Evolutionary conservation across 495 filamentous ascomycete genomes (phyloP), one percentile per base, ranked within the genome.

Genomic region (Hypoxylon trugodes): DNA sequence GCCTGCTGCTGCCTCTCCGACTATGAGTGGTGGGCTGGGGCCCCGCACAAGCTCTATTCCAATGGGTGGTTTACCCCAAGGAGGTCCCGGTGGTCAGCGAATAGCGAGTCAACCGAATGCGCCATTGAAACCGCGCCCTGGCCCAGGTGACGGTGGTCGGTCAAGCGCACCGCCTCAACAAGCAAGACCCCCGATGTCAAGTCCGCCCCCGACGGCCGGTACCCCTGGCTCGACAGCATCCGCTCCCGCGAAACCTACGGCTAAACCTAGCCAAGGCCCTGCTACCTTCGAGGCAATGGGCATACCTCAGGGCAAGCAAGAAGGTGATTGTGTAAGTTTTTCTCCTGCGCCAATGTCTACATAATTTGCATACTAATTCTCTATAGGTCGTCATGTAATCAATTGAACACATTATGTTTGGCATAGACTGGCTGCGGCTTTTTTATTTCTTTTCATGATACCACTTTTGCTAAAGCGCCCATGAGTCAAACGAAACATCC

Each of bases 211-310:
- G 3, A 47, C 46, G 19, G 40, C 66, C 13, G 55, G 54, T 18
- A 73, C 72, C 1, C 61, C 61, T 0, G 38, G 38, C n/a, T 63
- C 68, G 0, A 40, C 62, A 7, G 65, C 72, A 32, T 66, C 76
- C 22, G 74, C 74, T 12, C 73, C 77, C 10, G 69, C 70, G 3
- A 82, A 80, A 49, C 82, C 81, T 12, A 0, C 46, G 10, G 2
- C 49, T 21, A 84, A 87, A 10, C 12, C 40, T 15, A 86, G 87
- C 42, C 90, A 91, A 72, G 95, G 96, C 7, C 95, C 95, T 3
- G 91, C 96, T 73, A 98, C 95, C 2, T 98, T 98, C 72, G 94
- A 97, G 70, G 93, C 94, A 70, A 98, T 98, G 95, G 94, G 94
- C 49, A 92, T 98, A 63, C 90, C 91, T 10, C 81, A 84, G 65